phyloP scores from a whole-genome alignment of 495 filamentous ascomycete species.

The Hapsidospora chrysogenum region DNA sequence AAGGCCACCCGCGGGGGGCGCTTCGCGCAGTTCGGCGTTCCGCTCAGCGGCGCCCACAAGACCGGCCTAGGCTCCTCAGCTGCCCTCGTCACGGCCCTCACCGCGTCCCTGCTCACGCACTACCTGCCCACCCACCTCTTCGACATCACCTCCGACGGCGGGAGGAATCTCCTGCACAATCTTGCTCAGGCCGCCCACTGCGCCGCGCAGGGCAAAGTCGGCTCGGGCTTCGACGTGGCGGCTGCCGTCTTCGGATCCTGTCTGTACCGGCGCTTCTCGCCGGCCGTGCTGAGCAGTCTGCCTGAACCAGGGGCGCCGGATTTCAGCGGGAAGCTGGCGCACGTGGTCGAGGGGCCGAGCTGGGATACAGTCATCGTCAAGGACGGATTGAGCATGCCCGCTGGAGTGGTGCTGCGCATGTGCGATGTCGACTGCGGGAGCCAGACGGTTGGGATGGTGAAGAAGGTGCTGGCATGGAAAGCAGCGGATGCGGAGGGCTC shows the following conservation, averaged over 20 bases:
- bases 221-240: conserved; percentile 93
- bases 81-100: conserved; percentile 82
- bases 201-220: conserved; percentile 90
- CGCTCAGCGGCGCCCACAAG: conserved; percentile 71
- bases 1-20: conserved; percentile 14
- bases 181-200: conserved; percentile 87
- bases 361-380: conserved; percentile 73
- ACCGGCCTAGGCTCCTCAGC: conserved; percentile 93
- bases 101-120: conserved; percentile 61
- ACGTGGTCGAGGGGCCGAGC: conserved; percentile 39
- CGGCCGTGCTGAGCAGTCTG: conserved; percentile 46
- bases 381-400: conserved; percentile 49
- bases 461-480: conserved; percentile 72
- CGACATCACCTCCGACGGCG: conserved; percentile 19
- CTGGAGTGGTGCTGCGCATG: conserved; percentile 67
- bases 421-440: conserved; percentile 92
- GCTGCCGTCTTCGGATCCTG: conserved; percentile 83
- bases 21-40: conserved; percentile 66
- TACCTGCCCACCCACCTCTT: conserved; percentile 52
- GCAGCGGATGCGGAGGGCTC: conserved; percentile 50
- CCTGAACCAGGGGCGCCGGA: conserved; percentile 43
- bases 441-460: conserved; percentile 91
- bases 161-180: conserved; percentile 54
- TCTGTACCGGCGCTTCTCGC: conserved; percentile 80
- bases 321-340: conserved; percentile 49